Percentiles rank a stretch among this genome's conserved stretches.
phyloP scores from a whole-genome alignment of 768 basidiomycete genomes.

The Termitomyces bulborhizus region DNA sequence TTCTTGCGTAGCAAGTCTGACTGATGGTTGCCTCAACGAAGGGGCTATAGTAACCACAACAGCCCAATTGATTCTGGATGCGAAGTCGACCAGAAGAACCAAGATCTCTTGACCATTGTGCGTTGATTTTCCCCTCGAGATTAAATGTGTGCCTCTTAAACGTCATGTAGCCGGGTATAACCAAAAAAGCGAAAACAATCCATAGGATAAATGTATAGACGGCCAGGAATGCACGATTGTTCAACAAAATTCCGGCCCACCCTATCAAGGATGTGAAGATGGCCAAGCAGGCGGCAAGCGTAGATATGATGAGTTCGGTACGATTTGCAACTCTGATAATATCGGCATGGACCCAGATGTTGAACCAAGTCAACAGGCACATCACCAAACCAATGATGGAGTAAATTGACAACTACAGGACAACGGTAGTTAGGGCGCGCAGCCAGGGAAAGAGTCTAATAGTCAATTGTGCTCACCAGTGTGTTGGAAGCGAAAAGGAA shows the following conservation, averaged over 20 bases:
- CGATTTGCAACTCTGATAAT: conserved; percentile 67
- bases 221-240: conserved; percentile 79
- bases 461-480: conserved; percentile 21
- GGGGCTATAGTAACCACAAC: conserved; percentile 78
- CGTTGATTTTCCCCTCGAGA: conserved; percentile 75
- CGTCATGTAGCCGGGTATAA: conserved; percentile 72
- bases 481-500: conserved; percentile 57
- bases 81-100: conserved; percentile 54
- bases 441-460: background rate
- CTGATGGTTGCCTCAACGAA: conserved; percentile 75
- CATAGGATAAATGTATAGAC: conserved; percentile 73
- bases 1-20: conserved; percentile 70
- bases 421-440: background rate
- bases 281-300: conserved; percentile 53
- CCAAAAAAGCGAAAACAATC: conserved; percentile 65
- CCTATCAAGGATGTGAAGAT: conserved; percentile 66
- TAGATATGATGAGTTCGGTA: conserved; percentile 64
- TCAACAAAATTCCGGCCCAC: conserved; percentile 76
- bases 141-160: conserved; percentile 75
- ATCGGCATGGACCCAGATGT: conserved; percentile 64
- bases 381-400: conserved; percentile 56
- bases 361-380: conserved; percentile 71
- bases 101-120: conserved; percentile 65
- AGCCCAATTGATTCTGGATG: conserved; percentile 69
- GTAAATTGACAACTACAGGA: conserved; percentile 43